phyloP scores from a whole-genome alignment of 169 alveolate genomes.

The Eimeria maxima region DNA sequence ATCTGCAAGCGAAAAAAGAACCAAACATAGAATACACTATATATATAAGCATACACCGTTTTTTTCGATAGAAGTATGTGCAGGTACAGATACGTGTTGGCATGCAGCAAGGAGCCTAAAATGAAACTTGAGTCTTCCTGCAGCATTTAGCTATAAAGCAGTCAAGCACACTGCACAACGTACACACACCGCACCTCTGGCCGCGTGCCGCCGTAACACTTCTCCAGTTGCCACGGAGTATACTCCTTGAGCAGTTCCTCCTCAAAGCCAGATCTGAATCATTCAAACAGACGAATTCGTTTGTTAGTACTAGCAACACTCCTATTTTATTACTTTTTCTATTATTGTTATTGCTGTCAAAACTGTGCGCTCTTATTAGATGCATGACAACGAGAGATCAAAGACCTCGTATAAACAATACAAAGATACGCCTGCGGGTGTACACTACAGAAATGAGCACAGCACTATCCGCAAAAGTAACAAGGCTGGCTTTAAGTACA shows the following conservation, averaged over 20 bases:
- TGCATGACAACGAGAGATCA: too few species aligned
- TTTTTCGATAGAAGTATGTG: too few species aligned
- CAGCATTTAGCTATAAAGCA: neutral
- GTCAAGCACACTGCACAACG: neutral
- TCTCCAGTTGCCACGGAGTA: conserved; percentile 86
- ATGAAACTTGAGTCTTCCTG: neutral
- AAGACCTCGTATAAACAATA: too few species aligned
- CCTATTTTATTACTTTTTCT: neutral
- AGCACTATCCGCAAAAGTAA: too few species aligned
- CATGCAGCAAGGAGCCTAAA: neutral
- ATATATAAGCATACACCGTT: neutral
- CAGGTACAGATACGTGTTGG: too few species aligned
- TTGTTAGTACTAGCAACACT: neutral
- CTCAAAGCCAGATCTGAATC: conserved; percentile 72
- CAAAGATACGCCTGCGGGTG: too few species aligned
- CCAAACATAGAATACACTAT: neutral
- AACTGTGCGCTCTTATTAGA: too few species aligned
- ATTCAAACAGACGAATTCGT: neutral
- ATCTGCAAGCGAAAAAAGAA: neutral
- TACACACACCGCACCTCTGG: conserved; percentile 77
- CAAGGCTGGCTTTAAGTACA: too few species aligned
- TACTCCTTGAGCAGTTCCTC: conserved; percentile 79
- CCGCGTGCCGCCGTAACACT: conserved; percentile 87
- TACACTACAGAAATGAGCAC: too few species aligned
- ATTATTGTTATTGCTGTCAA: too few species aligned